Evolutionary conservation across 192 early-diverging fungal genomes (phyloP), one percentile per base, ranked within the genome.

Genomic region (Chytriomyces hyalinus): DNA sequence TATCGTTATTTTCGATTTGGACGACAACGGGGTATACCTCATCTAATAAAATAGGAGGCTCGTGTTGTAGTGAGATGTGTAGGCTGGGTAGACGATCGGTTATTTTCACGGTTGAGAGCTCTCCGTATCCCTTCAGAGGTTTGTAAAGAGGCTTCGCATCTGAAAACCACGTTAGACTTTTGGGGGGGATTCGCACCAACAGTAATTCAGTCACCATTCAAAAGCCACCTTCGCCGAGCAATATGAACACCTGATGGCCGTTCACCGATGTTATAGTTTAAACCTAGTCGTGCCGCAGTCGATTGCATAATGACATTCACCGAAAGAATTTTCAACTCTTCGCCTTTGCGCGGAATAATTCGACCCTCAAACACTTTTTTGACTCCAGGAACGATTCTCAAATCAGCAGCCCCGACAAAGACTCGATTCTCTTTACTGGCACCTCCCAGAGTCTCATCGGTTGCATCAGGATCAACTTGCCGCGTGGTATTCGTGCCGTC

Each of bases 21-120:
- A 94, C 76, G 44, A 78, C 77, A 11, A 94, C 74, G 15, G 84
- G 85, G 71, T 89, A 91, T 15, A 85, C 77, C 69, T 93, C 92
- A 66, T 94, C 90, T 65, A 94, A 68, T n/a, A 90, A 78, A 1
- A 89, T 90, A 17, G 92, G 92, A 2, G 92, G 79, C 24, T 70
- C 71, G 67, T 92, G 88, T 0, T 79, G 72, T 8, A 79, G 44
- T 45, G 77, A 67, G 45, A 94, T 82, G 49, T 83, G 80, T 0
- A 94, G 66, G 28, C 89, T 89, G 44, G 93, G 90, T 51, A 89
- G 89, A 24, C 85, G 82, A 77, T 90, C 86, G 7, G 85, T 83
- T 9, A 93, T 82, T 3, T 87, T 82, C 43, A 77, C 62, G 9
- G 82, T 61, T 6, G 84, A 69, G n/a, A 83, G 83, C 61, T 91